Base-by-base conservation (phyloP, 2,329 filamentous ascomycete genomes). In the Sarocladium kiliense region DNA sequence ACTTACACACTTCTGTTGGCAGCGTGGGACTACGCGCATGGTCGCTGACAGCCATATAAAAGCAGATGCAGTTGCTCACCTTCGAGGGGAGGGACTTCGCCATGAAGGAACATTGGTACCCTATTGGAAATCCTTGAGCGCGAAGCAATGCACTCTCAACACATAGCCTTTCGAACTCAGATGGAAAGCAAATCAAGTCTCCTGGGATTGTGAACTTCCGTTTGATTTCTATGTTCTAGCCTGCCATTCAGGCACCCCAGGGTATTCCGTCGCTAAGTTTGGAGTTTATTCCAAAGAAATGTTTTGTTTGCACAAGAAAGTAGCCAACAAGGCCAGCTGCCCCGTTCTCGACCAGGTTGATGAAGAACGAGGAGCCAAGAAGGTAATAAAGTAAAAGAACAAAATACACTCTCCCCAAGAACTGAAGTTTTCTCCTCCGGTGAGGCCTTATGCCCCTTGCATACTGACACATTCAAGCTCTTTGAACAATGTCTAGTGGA, bases 151-250 rank as follows among this genome's bases (percentile, higher is more conserved):
- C n/a, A n/a, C n/a, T n/a, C n/a, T n/a, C n/a, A n/a, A n/a, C n/a
- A n/a, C n/a, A n/a, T n/a, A n/a, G n/a, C n/a, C n/a, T n/a, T n/a
- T n/a, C n/a, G n/a, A n/a, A n/a, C n/a, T n/a, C n/a, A n/a, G n/a
- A n/a, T n/a, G n/a, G n/a, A n/a, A n/a, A n/a, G n/a, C n/a, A n/a
- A 12, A 44, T 6, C 14, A 7, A 3, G 26, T 7, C 7, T 32
- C 26, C 3, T 32, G n/a, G 47, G 30, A 16, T 51, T 10, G 23
- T 51, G 10, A 51, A 51, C 26, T 21, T 36, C 30, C 4, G 30
- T 21, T 23, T 34, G 26, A 21, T 34, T 51, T 34, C 47, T 51
- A 51, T 51, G 47, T 36, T 36, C 47, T 34, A 36, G 26, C 27
- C 27, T 12, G 23, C 36, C 47, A 51, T 19, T 34, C 27, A 27